Evolutionary conservation across 1,139 yeast species (phyloP), one percentile per base, ranked within the genome.

Genomic region (Kodamaea suecica): DNA sequence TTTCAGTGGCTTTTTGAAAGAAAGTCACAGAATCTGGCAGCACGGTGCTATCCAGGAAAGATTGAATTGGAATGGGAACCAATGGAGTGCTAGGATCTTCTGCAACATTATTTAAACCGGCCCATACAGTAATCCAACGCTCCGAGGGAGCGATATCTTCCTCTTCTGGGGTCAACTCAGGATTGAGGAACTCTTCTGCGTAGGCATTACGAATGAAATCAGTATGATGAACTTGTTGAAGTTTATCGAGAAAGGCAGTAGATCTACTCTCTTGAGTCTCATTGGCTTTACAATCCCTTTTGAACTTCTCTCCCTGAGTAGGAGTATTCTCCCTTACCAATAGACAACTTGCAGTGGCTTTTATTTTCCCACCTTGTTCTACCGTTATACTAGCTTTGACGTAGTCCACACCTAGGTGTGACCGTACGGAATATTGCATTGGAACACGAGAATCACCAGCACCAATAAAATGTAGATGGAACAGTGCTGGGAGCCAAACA

Each of bases 391-490:
- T 50, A 19, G 64, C 41, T 35, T 53, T 55, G 33, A 61, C 48
- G 10, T 53, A 46, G 1, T 43, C 53, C 4, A 50, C 57, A n/a
- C 58, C 74, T 32, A 78, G 64, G 15, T 80, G 55, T 32, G 65
- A 66, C 20, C 59, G 62, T n/a, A 84, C 87, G 17, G 68, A 62
- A 52, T 80, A 84, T n/a, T 63, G 63, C 54, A 81, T 71, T 10
- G 77, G 77, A 1, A 59, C 47, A 2, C 50, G 48, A 2, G 73
- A 62, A 33, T 69, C 65, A 0, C 88, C 92, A 0, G 74, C 63
- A 16, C 55, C 50, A 17, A 68, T 56, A 33, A 70, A 70, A 43
- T 59, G 63, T n/a, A 63, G 52, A 44, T 70, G 75, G 45, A 65
- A 65, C 23, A 68, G 53, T 26, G 59, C 57, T 0, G 73, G 73